These are phyloP conservation scores for Yamadazyma sp. DNA, from an alignment of 805 yeast species.

Conservation along the genomic window DNA sequence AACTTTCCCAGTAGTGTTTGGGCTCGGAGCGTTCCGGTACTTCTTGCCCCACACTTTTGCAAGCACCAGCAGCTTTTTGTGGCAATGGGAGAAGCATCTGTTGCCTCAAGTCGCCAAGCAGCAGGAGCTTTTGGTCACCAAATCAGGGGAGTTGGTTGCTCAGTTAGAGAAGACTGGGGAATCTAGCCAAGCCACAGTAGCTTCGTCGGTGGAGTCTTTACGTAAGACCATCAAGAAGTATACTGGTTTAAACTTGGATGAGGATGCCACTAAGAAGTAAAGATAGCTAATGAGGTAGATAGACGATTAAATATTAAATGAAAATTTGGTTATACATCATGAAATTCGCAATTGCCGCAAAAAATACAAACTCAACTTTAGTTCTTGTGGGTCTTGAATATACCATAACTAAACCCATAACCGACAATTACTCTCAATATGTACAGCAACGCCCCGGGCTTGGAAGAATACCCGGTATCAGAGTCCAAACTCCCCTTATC, in stretches of 20 bases:
- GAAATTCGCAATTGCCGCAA: too few species aligned
- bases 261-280: conserved; percentile 54
- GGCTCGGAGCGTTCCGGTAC: conserved; percentile 61
- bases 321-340: too few species aligned
- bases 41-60: conserved; percentile 72
- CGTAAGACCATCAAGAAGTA: conserved; percentile 48
- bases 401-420: too few species aligned
- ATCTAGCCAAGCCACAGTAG: conserved; percentile 37
- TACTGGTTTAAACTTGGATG: conserved; percentile 71
- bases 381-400: too few species aligned
- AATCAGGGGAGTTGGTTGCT: conserved; percentile 45
- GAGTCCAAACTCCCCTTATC: too few species aligned
- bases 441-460: too few species aligned
- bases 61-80: conserved; percentile 57
- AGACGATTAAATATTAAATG: too few species aligned
- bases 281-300: too few species aligned
- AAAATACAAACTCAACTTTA: too few species aligned
- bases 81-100: conserved; percentile 58
- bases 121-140: conserved; percentile 51
- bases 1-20: conserved; percentile 58
- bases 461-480: too few species aligned
- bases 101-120: conserved; percentile 64
- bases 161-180: conserved; percentile 45
- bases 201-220: conserved; percentile 36
- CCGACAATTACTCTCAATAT: too few species aligned